A percentile compares a stretch with the other conserved stretches of the same genome.
Evolutionary conservation across 495 filamentous ascomycete species (phyloP).

Genomic region (Bathelium albidoporum): DNA sequence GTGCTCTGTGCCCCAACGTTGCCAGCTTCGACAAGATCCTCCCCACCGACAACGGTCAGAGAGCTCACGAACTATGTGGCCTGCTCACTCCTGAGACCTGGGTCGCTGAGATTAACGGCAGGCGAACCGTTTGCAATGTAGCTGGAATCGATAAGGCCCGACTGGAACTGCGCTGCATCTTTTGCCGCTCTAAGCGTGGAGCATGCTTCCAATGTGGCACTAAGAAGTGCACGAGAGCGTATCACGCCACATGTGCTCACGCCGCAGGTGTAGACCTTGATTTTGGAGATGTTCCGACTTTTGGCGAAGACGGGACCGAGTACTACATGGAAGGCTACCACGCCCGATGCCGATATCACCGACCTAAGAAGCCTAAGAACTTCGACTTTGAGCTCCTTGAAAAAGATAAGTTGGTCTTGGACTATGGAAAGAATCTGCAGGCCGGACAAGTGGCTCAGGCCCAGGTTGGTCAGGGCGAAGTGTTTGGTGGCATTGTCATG

Average conservation of each 20-base stretch:
- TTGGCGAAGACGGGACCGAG: slow-evolving; percentile 81
- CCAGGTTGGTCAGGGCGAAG: slow-evolving; percentile 73
- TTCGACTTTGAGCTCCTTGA: slow-evolving; percentile 55
- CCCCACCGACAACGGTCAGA: slow-evolving; percentile 75
- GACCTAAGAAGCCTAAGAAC: slow-evolving; percentile 70
- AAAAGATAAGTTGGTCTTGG: slow-evolving; percentile 56
- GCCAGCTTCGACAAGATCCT: slow-evolving; percentile 75
- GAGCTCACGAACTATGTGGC: slow-evolving; percentile 83
- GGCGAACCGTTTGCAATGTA: slow-evolving; percentile 66
- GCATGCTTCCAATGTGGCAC: slow-evolving; percentile 95
- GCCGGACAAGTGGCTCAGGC: slow-evolving; percentile 75
- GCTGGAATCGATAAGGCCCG: slow-evolving; percentile 75
- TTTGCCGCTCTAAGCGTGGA: slow-evolving; percentile 85
- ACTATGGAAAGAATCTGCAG: slow-evolving; percentile 57
- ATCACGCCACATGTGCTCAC: slow-evolving; percentile 89
- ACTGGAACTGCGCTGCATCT: slow-evolving; percentile 83
- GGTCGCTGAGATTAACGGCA: slow-evolving; percentile 59
- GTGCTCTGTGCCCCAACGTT: slow-evolving; percentile 87
- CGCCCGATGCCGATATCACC: slow-evolving; percentile 87
- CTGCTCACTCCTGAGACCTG: slow-evolving; percentile 87
- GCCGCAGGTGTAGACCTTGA: slow-evolving; percentile 88
- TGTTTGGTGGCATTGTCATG: slow-evolving; percentile 81
- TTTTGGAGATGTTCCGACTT: slow-evolving; percentile 70
- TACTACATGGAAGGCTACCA: slow-evolving; percentile 84
- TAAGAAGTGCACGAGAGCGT: slow-evolving; percentile 87